Base-by-base conservation (phyloP, 2,329 filamentous ascomycete genomes). In the Orbilia blumenaviensis region DNA sequence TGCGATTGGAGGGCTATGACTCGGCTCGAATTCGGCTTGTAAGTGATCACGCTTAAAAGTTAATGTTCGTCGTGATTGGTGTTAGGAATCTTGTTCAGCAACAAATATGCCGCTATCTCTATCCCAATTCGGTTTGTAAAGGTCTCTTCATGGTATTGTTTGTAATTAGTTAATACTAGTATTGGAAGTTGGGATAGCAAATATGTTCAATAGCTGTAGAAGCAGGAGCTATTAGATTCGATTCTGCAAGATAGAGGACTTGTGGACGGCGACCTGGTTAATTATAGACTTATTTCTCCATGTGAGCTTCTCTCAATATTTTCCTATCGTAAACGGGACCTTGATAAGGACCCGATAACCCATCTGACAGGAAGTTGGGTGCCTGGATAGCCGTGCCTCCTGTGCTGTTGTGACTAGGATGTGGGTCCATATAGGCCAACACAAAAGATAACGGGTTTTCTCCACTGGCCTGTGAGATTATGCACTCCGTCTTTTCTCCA, bases 261-360 rank as follows among this genome's bases (percentile, higher is more conserved):
- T 36, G 29, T 66, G 69, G 69, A 75, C 69, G 69, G 69, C 69
- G 69, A 75, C 69, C 46, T 75, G 62, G 69, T 67, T 75, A 75
- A 75, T 67, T 75, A 75, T 75, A 75, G 69, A 29, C 44, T 52
- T 34, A 21, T 58, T 32, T 10, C 38, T 18, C 41, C 8, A 27
- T 34, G 29, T 54, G 25, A 4, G 29, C 50, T 25, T 41, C n/a
- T 42, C n/a, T 72, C 21, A 41, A 36, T 71, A 34, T 61, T 21
- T 36, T 23, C 38, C 23, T 61, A 44, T 46, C 36, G 29, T 16
- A 29, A n/a, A 14, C 56, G 16, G 32, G 36, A 10, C 12, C 16
- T 18, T 29, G 27, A 29, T 38, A 29, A 10, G 16, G 25, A 27
- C 23, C 29, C 52, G 12, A 18, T 18, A 21, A 44, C 41, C 7